Conservation (phyloP, 192 early-diverging fungal genomes). For the Umbelopsis isabellina region DNA sequence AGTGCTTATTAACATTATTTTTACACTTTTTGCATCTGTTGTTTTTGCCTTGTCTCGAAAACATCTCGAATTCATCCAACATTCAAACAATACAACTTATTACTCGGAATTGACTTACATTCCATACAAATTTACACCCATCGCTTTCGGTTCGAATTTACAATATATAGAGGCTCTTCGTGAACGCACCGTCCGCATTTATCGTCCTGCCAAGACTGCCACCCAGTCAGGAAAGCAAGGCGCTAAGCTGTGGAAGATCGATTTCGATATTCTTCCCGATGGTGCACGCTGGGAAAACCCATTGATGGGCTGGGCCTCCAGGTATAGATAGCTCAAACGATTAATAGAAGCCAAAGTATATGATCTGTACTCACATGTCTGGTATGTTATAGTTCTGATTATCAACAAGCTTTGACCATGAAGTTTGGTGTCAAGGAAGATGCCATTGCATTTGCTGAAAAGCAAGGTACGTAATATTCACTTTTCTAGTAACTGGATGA, state of each 20-base stretch:
- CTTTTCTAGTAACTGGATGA: not conserved
- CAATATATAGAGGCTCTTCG: constrained; percentile 51
- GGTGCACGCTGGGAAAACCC: constrained; percentile 91
- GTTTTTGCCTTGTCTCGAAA: too few relatives aligned
- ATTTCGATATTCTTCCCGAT: constrained; percentile 82
- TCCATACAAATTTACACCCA: not conserved
- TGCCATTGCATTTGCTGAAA: constrained; percentile 93
- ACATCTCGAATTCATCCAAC: too few relatives aligned
- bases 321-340: constrained; percentile 45
- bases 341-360: not conserved
- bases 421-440: constrained; percentile 88
- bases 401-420: constrained; percentile 77
- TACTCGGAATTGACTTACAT: not conserved
- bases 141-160: not conserved
- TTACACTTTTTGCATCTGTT: not conserved
- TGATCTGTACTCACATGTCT: not conserved
- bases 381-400: constrained; percentile 67
- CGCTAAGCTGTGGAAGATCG: constrained; percentile 83
- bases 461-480: constrained; percentile 61
- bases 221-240: constrained; percentile 84
- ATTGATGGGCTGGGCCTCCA: constrained; percentile 91
- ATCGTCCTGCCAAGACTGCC: constrained; percentile 77
- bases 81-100: too few relatives aligned
- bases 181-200: constrained; percentile 85
- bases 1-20: not conserved